Percentiles rank a stretch among this genome's conserved stretches.
Conservation (phyloP, 2,329 filamentous ascomycete genomes). For the Botryosphaeria dothidea region DNA sequence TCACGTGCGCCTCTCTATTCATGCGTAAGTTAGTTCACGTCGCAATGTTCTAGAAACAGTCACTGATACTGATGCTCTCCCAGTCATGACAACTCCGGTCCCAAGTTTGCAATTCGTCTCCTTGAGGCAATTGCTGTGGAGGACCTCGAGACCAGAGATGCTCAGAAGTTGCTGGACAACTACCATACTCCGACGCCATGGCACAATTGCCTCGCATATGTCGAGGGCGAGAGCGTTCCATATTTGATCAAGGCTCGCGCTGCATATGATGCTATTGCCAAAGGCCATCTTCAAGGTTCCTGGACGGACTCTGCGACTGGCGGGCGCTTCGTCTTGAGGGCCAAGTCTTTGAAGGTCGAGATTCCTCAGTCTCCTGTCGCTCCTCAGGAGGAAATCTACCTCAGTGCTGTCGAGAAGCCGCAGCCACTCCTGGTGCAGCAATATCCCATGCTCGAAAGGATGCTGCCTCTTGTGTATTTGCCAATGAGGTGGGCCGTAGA, state of each 20-base stretch:
- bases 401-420: neutral
- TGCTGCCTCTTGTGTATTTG: neutral
- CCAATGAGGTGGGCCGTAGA: neutral
- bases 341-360: slow-evolving; percentile 9
- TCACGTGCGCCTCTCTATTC: slow-evolving; percentile 50
- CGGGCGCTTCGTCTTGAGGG: slow-evolving; percentile 30
- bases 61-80: neutral
- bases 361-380: neutral
- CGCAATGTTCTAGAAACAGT: neutral
- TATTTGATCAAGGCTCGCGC: slow-evolving; percentile 32
- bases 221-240: slow-evolving; percentile 31
- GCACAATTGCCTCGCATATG: slow-evolving; percentile 44
- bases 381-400: neutral
- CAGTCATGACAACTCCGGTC: slow-evolving; percentile 42
- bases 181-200: slow-evolving; percentile 45
- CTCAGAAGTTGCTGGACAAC: slow-evolving; percentile 29
- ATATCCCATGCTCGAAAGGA: neutral
- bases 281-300: slow-evolving; percentile 26
- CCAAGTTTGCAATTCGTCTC: slow-evolving; percentile 46
- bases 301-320: slow-evolving; percentile 32
- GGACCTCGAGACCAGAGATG: slow-evolving; percentile 27
- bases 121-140: slow-evolving; percentile 32
- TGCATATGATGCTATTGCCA: slow-evolving; percentile 28
- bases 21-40: slow-evolving; percentile 33
- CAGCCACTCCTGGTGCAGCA: neutral